Percentiles rank a stretch among this genome's conserved stretches.
Conservation (phyloP, 495 filamentous ascomycete species). For the Penicillium canescens region DNA sequence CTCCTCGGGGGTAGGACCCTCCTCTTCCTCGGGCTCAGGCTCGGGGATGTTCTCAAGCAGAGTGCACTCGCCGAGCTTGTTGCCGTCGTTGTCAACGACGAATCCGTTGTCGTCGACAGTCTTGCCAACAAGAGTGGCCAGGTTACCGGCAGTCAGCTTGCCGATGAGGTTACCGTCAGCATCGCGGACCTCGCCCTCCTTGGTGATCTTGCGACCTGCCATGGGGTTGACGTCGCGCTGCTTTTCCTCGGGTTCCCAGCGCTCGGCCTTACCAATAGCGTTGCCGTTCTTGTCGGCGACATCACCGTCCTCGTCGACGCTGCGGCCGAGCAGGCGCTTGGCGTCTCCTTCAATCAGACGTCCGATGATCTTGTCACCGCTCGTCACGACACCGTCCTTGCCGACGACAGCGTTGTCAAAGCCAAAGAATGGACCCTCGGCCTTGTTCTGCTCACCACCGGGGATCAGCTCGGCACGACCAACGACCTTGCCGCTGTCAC, state of each 20-base stretch:
- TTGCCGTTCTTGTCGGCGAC: conserved; percentile 82
- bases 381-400: conserved; percentile 73
- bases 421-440: conserved; percentile 79
- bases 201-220: conserved; percentile 75
- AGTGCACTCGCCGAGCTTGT: conserved; percentile 76
- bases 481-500: conserved; percentile 76
- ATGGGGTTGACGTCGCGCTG: conserved; percentile 66
- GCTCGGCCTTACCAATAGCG: conserved; percentile 74
- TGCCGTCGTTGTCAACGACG: conserved; percentile 80
- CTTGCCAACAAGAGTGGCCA: conserved; percentile 70
- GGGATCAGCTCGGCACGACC: conserved; percentile 78
- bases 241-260: conserved; percentile 78
- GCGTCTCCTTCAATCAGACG: conserved; percentile 72
- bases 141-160: conserved; percentile 72
- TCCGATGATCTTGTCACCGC: conserved; percentile 69
- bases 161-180: conserved; percentile 80
- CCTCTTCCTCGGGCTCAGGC: conserved; percentile 33
- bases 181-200: conserved; percentile 80
- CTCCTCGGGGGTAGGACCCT: conserved; percentile 47
- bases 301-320: conserved; percentile 82
- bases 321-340: conserved; percentile 69
- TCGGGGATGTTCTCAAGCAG: conserved; percentile 74
- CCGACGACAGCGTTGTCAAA: conserved; percentile 70
- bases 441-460: conserved; percentile 65
- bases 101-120: conserved; percentile 85